Conservation (phyloP, 2,329 filamentous ascomycete genomes). For the Gliomastix tumulicola region DNA sequence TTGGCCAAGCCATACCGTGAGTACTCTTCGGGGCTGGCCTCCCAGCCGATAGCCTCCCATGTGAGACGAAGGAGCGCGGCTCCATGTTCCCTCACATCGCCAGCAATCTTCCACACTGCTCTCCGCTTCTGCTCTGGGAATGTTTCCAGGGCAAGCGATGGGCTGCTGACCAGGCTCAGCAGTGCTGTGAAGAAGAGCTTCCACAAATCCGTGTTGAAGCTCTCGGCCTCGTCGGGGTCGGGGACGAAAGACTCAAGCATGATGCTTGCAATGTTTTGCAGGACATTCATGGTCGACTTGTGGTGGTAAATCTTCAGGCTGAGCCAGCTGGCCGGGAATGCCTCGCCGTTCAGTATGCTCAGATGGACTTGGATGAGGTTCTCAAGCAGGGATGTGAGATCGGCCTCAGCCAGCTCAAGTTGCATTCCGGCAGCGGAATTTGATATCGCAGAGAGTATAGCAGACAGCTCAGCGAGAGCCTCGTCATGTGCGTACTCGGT, state of each 20-base stretch:
- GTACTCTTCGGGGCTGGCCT: conserved; percentile 74
- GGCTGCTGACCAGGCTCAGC: conserved; percentile 81
- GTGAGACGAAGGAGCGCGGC: conserved; percentile 77
- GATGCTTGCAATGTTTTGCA: conserved; percentile 76
- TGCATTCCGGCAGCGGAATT: conserved; percentile 65
- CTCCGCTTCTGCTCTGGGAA: conserved; percentile 95
- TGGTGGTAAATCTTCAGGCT: conserved; percentile 92
- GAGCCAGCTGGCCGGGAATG: conserved; percentile 84
- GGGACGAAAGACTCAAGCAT: conserved; percentile 81
- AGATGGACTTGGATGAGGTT: conserved; percentile 79
- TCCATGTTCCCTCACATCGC: conserved; percentile 87
- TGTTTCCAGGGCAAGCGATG: conserved; percentile 83
- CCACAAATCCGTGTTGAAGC: conserved; percentile 91
- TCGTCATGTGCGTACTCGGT: conserved; percentile 68
- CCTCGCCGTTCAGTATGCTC: conserved; percentile 82
- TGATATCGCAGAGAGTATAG: conserved; percentile 76
- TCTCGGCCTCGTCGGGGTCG: conserved; percentile 82
- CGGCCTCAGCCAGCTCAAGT: conserved; percentile 66
- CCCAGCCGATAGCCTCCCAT: conserved; percentile 97
- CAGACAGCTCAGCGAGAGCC: conserved; percentile 79
- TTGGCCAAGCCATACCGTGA: conserved; percentile 70
- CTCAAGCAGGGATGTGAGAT: conserved; percentile 68
- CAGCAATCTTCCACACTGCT: conserved; percentile 98
- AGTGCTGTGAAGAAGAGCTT: conserved; percentile 86
- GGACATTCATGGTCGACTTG: conserved; percentile 76